Evolutionary conservation across 257 asterid species (phyloP).

Genomic region (Solanum corneliomulleri): DNA sequence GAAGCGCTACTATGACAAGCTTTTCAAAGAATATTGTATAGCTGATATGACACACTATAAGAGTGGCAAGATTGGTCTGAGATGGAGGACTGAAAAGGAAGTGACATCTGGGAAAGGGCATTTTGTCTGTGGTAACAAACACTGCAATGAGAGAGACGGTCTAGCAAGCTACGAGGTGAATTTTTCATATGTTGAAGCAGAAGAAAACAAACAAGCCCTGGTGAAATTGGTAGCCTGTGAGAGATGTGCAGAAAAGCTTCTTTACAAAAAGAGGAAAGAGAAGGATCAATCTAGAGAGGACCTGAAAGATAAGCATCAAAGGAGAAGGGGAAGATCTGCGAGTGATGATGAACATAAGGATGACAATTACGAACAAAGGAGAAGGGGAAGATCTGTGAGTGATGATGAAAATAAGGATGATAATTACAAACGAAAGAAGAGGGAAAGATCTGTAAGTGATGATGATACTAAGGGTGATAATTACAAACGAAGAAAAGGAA

Average conservation of each 20-base stretch:
- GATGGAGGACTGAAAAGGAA: conserved; percentile 99
- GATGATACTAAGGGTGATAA: conserved; percentile 23
- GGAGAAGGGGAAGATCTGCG: conserved; percentile 71
- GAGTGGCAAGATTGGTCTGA: conserved; percentile 96
- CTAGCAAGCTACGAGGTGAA: conserved; percentile 96
- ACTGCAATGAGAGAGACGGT: conserved; percentile 54
- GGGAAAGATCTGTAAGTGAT: conserved; percentile 62
- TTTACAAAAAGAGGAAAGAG: conserved; percentile 66
- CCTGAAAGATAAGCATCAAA: conserved; percentile 25
- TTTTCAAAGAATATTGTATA: conserved; percentile 94
- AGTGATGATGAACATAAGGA: conserved; percentile 22
- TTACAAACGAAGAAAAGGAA: conserved; percentile 30
- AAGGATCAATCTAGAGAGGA: conserved; percentile 37
- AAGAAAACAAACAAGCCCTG: conserved; percentile 91
- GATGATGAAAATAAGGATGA: conserved; percentile 30
- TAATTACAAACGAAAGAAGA: conserved; percentile 41
- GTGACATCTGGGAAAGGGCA: conserved; percentile 98
- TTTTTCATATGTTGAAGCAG: conserved; percentile 89
- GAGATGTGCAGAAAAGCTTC: conserved; percentile 90
- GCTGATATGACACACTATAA: conserved; percentile 97
- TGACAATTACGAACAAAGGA: conserved; percentile 8
- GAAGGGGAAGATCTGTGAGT: conserved; percentile 72
- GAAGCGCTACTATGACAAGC: conserved; percentile 85
- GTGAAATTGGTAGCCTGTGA: conserved; percentile 92
- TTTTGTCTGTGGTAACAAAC: conserved; percentile 91